phyloP scores from a whole-genome alignment of 108 stramenopile genomes.

The Skeletonema potamos region DNA sequence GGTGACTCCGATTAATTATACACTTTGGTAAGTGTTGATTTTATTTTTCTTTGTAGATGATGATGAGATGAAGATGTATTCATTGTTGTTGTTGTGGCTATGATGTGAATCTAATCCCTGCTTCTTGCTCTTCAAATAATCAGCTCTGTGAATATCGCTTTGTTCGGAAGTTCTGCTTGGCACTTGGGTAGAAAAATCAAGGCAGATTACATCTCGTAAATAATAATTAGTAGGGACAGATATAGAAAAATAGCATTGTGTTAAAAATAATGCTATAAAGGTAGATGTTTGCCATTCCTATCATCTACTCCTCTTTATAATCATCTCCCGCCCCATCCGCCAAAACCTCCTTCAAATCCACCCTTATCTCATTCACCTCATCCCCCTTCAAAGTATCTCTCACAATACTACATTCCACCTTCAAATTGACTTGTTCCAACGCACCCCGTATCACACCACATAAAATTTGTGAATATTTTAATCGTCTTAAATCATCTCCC shows the following conservation, averaged over 20 bases:
- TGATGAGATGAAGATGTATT: background rate
- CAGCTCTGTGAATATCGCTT: slow-evolving; percentile 74
- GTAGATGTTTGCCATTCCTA: background rate
- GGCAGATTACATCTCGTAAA: slow-evolving; percentile 64
- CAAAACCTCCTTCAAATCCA: slow-evolving; percentile 79
- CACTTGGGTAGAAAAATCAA: slow-evolving; percentile 86
- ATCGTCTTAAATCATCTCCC: slow-evolving; percentile 50
- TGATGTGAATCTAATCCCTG: background rate
- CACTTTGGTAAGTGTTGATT: slow-evolving; percentile 48
- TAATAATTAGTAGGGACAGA: background rate
- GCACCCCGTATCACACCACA: slow-evolving; percentile 94
- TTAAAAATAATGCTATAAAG: background rate
- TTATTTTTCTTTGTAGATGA: background rate
- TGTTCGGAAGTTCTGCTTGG: slow-evolving; percentile 81
- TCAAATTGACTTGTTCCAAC: slow-evolving; percentile 89
- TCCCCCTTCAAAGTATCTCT: slow-evolving; percentile 82
- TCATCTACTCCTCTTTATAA: slow-evolving; percentile 76
- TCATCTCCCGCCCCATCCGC: slow-evolving; percentile 87
- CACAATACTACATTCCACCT: slow-evolving; percentile 80
- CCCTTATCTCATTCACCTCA: slow-evolving; percentile 91
- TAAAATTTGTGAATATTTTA: slow-evolving; percentile 90
- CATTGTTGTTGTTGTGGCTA: background rate
- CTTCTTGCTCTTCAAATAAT: background rate
- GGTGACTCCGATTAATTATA: slow-evolving; percentile 83
- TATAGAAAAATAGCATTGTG: background rate